Conservation (phyloP, 495 filamentous ascomycete genomes). For the Penicillium arizonense region DNA sequence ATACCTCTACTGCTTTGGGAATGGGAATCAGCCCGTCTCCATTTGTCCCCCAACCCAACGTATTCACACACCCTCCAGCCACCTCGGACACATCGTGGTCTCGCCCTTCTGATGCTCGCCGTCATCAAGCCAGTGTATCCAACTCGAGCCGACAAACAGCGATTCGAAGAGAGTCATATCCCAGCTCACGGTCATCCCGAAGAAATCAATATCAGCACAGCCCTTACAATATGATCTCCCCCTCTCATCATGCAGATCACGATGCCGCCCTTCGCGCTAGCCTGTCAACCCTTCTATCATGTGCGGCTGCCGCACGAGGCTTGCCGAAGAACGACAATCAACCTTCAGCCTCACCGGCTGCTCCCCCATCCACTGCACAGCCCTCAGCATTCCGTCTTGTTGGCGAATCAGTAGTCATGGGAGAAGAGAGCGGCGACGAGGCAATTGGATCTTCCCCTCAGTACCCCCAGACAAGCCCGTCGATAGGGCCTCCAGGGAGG, state of each 20-base stretch:
- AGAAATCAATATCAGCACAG: constrained; percentile 39
- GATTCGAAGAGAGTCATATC: constrained; percentile 37
- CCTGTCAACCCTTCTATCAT: constrained; percentile 90
- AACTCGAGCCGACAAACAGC: constrained; percentile 38
- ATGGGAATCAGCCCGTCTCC: constrained; percentile 54
- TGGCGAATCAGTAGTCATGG: constrained; percentile 71
- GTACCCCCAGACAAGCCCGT: constrained; percentile 19
- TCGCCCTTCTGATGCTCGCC: constrained; percentile 44
- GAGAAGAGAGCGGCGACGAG: constrained; percentile 36
- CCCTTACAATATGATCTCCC: constrained; percentile 64
- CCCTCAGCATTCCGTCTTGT: constrained; percentile 58
- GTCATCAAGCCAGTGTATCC: constrained; percentile 40
- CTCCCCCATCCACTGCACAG: constrained; percentile 20
- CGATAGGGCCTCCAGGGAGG: constrained; percentile 19
- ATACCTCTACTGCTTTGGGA: constrained; percentile 78
- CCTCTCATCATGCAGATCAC: constrained; percentile 79
- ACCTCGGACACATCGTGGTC: constrained; percentile 51
- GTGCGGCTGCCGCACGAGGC: constrained; percentile 82
- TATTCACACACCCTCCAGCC: constrained; percentile 80
- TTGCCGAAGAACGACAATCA: constrained; percentile 62
- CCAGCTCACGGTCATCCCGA: constrained; percentile 28
- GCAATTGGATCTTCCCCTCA: constrained; percentile 12
- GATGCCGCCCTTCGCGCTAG: constrained; percentile 91
- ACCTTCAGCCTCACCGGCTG: constrained; percentile 13
- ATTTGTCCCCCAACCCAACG: constrained; percentile 86